Percentiles rank a stretch among this genome's conserved stretches.
These are phyloP conservation scores for Fusarium haematococcum DNA, from an alignment of 2,329 filamentous ascomycete species.

Conservation along the genomic window DNA sequence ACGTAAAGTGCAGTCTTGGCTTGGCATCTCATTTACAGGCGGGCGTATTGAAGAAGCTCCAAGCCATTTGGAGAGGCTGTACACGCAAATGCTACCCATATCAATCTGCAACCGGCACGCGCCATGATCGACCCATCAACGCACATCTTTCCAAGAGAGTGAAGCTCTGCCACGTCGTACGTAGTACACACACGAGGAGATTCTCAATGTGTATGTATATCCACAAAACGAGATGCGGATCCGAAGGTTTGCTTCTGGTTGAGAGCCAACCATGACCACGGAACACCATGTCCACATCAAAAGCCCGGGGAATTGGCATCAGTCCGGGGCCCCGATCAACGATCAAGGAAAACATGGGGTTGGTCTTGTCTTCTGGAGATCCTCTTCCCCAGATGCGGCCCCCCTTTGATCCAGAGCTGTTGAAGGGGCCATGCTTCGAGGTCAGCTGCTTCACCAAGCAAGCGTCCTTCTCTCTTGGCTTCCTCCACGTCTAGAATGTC, in stretches of 20 bases:
- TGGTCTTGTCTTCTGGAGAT: background rate
- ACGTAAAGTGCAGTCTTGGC: background rate
- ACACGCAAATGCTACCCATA: background rate
- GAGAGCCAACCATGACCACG: slow-evolving; percentile 6
- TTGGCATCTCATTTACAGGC: background rate
- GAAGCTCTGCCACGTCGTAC: slow-evolving; percentile 12
- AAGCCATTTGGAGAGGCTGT: background rate
- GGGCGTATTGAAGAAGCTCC: background rate
- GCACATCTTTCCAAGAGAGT: background rate
- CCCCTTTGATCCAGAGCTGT: background rate
- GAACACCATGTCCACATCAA: background rate
- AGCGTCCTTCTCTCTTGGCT: background rate
- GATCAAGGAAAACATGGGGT: background rate
- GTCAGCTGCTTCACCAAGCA: slow-evolving; percentile 3
- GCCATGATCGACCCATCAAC: slow-evolving; percentile 22
- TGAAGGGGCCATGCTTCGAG: background rate
- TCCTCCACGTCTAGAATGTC: background rate
- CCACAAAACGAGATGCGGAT: slow-evolving; percentile 29
- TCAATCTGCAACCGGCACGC: slow-evolving; percentile 12
- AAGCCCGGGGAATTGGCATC: slow-evolving; percentile 6
- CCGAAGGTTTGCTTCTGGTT: slow-evolving; percentile 35
- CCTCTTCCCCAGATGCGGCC: slow-evolving; percentile 23
- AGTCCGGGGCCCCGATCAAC: slow-evolving; percentile 24
- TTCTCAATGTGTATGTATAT: background rate
- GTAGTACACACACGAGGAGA: background rate